phyloP scores from a whole-genome alignment of 306 rosid species.

The Fragaria vesca region DNA sequence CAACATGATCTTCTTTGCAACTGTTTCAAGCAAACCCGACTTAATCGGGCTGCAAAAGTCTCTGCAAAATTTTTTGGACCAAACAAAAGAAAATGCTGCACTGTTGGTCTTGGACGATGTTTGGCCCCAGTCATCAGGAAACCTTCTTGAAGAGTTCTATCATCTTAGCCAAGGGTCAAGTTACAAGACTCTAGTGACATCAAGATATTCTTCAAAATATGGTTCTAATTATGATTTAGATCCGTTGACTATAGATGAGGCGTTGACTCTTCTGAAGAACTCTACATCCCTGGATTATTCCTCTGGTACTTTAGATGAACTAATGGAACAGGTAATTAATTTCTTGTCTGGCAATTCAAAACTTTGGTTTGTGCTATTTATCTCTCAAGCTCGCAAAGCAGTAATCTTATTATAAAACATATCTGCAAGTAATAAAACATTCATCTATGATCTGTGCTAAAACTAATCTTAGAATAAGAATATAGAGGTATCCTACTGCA shows the following conservation, averaged over 20 bases:
- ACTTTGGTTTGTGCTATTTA: not conserved
- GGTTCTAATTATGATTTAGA: slow-evolving; percentile 21
- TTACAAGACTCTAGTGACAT: slow-evolving; percentile 4
- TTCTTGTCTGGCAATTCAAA: slow-evolving; percentile 11
- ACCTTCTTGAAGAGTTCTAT: slow-evolving; percentile 28
- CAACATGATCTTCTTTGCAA: slow-evolving; percentile 45
- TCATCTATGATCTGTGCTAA: not conserved
- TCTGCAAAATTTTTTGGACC: not conserved
- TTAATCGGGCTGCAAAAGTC: slow-evolving; percentile 16
- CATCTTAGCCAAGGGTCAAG: slow-evolving; percentile 18
- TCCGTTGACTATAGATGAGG: slow-evolving; percentile 35
- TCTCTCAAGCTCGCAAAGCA: not conserved
- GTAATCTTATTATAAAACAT: not conserved
- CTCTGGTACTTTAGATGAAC: slow-evolving; percentile 22
- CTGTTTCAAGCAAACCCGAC: slow-evolving; percentile 37
- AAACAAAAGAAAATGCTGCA: not conserved
- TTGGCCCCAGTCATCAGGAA: not conserved
- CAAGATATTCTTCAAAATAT: slow-evolving; percentile 23
- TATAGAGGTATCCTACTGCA: not conserved
- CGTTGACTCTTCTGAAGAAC: slow-evolving; percentile 32
- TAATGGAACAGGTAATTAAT: slow-evolving; percentile 39
- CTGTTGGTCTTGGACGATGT: slow-evolving; percentile 25
- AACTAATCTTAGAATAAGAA: not conserved
- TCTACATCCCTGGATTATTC: slow-evolving; percentile 27
- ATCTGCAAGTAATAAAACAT: not conserved